These are phyloP conservation scores for Physocladia obscura DNA, from an alignment of 192 early-diverging fungal genomes.

Conservation along the genomic window DNA sequence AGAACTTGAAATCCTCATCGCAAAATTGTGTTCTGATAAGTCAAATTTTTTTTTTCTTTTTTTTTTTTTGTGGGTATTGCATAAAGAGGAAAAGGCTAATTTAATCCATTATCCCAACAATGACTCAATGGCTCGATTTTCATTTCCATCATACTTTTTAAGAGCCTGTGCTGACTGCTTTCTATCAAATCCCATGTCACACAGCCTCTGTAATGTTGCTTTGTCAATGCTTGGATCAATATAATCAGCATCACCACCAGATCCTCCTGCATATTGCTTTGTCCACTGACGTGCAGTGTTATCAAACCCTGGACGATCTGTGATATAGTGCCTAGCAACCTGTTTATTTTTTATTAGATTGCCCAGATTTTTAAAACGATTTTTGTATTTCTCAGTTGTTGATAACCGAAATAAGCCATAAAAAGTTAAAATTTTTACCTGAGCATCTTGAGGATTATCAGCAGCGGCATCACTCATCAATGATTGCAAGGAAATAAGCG, in stretches of 20 bases:
- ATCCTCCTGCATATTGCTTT: constrained; percentile 30
- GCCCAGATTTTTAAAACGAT: constrained; percentile 9
- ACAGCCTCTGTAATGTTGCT: constrained; percentile 35
- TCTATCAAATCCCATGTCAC: constrained; percentile 56
- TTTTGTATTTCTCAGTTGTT: background rate
- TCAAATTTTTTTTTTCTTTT: too few species aligned
- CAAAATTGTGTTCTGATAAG: too few species aligned
- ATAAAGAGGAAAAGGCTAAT: too few species aligned
- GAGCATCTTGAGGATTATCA: constrained; percentile 55
- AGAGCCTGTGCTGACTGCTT: constrained; percentile 40
- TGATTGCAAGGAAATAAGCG: constrained; percentile 49
- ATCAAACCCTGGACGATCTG: constrained; percentile 44
- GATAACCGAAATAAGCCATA: background rate
- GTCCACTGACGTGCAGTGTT: constrained; percentile 50
- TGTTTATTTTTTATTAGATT: constrained; percentile 1
- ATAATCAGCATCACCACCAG: background rate
- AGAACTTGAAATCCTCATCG: too few species aligned
- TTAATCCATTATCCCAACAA: constrained; percentile 32
- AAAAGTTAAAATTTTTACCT: constrained; percentile 3
- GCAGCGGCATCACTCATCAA: constrained; percentile 54
- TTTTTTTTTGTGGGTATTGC: too few species aligned
- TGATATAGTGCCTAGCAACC: constrained; percentile 49
- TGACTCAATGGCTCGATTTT: constrained; percentile 44
- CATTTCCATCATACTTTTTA: constrained; percentile 36
- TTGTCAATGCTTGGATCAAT: constrained; percentile 45